Evolutionary conservation across 2,329 filamentous ascomycete genomes (phyloP), one percentile per base, ranked within the genome.

Genomic region (Cercospora sesami): DNA sequence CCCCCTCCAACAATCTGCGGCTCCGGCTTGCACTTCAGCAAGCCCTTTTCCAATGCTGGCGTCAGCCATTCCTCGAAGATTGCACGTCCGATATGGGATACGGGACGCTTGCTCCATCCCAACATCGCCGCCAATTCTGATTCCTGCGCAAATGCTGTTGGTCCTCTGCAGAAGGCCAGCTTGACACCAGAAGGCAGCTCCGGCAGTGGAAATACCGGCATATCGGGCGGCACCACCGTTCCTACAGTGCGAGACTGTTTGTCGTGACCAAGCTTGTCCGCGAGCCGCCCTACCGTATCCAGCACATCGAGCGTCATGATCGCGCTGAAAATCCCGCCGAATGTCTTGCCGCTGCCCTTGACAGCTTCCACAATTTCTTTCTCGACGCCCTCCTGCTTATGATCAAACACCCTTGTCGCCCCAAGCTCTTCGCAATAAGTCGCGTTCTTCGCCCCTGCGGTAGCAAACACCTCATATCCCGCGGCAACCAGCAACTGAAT

Each of bases 1-100:
- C 83, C 83, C 4, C 80, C 75, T 4, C 81, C 80, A 0, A 81
- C 76, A 45, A 84, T 71, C 69, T 39, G 36, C 14, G 36, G 6
- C 36, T 39, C 36, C 1, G 33, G 33, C 14, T 36, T 36, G 33
- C 33, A 36, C 33, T 36, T 36, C 14, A 36, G 33, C 33, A 36
- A 36, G 10, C 33, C 33, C 4, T 2, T 63, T 16, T 71, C 75
- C 51, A 85, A 72, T 8, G 81, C 83, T 75, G 75, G 69, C 0
- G 77, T 74, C 58, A 81, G 62, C 65, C 33, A 36, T 2, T 36
- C 33, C 33, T 36, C 33, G 33, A 36, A 36, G 12, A 36, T 14
- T 36, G 33, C 33, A 36, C 33, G 33, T 36, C 33, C 33, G 33
- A 36, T 36, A 36, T 36, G 33, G 33, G 33, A 36, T 14, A 16